phyloP scores from a whole-genome alignment of 805 yeast genomes.

The Hanseniaspora valbyensis region DNA sequence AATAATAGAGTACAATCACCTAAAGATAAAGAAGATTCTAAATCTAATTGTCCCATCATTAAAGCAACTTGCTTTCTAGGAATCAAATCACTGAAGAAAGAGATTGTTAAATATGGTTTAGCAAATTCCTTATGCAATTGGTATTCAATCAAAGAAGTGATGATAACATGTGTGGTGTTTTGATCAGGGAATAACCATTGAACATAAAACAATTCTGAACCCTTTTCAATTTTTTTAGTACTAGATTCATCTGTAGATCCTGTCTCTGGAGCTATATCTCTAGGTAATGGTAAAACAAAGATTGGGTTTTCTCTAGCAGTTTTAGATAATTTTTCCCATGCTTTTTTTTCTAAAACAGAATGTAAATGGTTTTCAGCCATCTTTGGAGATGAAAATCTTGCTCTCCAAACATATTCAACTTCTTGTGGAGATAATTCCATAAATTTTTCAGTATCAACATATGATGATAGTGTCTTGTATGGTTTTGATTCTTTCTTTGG shows the following conservation, averaged over 20 bases:
- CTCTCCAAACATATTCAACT: constrained; percentile 77
- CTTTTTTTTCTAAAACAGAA: constrained; percentile 48
- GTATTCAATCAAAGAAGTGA: constrained; percentile 85
- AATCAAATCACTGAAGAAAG: constrained; percentile 70
- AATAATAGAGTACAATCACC: constrained; percentile 71
- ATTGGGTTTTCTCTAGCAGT: constrained; percentile 66
- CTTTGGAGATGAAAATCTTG: constrained; percentile 52
- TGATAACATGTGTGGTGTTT: constrained; percentile 72
- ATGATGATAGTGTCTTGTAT: constrained; percentile 62
- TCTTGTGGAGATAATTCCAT: constrained; percentile 46
- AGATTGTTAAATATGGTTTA: constrained; percentile 84
- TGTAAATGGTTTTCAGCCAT: constrained; percentile 41
- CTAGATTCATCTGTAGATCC: constrained; percentile 32
- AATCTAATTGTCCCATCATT: constrained; percentile 78
- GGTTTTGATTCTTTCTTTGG: constrained; percentile 38
- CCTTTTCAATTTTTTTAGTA: neutral
- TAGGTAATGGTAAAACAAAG: constrained; percentile 84
- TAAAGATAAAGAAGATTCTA: constrained; percentile 52
- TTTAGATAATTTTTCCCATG: constrained; percentile 51
- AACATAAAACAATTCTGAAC: constrained; percentile 68
- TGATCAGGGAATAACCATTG: constrained; percentile 91
- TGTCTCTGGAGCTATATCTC: constrained; percentile 33
- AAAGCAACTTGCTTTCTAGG: constrained; percentile 52
- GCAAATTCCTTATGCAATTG: constrained; percentile 86
- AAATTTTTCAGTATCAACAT: constrained; percentile 58